phyloP scores from a whole-genome alignment of 352 stramenopile genomes.

The Phytopythium aichiense region DNA sequence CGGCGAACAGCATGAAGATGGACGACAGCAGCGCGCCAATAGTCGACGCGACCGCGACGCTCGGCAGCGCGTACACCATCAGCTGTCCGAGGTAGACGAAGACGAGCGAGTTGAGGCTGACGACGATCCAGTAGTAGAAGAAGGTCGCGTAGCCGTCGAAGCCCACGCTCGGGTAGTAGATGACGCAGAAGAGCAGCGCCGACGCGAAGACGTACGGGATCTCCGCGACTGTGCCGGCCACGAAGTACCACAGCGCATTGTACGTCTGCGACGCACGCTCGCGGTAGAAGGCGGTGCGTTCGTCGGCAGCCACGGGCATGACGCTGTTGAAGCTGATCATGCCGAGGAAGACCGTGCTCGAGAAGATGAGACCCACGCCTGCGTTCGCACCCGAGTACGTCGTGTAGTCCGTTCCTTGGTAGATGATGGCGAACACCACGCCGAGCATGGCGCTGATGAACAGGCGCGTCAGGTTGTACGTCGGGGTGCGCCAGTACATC shows the following conservation, averaged over 20 bases:
- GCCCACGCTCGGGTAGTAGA: constrained; percentile 53
- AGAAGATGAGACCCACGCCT: constrained; percentile 83
- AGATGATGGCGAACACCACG: constrained; percentile 74
- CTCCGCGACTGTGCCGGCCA: constrained; percentile 75
- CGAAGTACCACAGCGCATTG: constrained; percentile 52
- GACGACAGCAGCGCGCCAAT: constrained; percentile 37
- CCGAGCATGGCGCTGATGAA: constrained; percentile 55
- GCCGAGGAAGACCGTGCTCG: constrained; percentile 76
- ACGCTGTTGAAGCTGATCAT: constrained; percentile 77
- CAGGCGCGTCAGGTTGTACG: constrained; percentile 59
- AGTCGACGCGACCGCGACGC: constrained; percentile 26
- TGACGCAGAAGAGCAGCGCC: constrained; percentile 39
- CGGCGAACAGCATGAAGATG: constrained; percentile 52
- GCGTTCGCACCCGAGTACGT: constrained; percentile 37
- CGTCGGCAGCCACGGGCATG: constrained; percentile 70
- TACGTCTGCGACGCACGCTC: constrained; percentile 79
- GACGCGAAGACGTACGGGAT: constrained; percentile 50
- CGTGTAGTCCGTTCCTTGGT: constrained; percentile 40
- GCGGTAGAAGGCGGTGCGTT: constrained; percentile 64
- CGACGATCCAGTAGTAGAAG: constrained; percentile 51
- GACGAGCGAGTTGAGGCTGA: constrained; percentile 42
- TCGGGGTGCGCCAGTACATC: constrained; percentile 23
- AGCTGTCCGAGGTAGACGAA: constrained; percentile 49
- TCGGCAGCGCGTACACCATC: constrained; percentile 40
- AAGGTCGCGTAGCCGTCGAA: constrained; percentile 37